Base-by-base conservation (phyloP, 805 yeast species). In the Dipodascus albidus region DNA sequence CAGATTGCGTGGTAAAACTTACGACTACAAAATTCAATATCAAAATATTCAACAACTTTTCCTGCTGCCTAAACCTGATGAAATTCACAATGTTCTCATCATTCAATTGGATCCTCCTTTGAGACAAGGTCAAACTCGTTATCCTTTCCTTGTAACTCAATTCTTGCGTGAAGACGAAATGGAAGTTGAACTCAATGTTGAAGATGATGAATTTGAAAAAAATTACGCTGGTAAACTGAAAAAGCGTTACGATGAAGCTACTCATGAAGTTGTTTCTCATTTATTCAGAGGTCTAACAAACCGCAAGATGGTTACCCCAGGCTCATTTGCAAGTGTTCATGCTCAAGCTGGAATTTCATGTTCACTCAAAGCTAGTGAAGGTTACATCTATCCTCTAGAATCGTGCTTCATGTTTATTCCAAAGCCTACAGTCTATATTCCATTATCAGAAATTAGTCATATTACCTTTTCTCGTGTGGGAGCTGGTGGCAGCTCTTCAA, bases 81-180 rank as follows among this genome's bases (percentile, higher is more conserved):
- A 89, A 57, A 75, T 85, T 47, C 95, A 91, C 66, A 95, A 91
- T 67, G 73, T 90, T 59, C 75, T 93, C 65, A 83, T 93, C 3
- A 72, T 91, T 56, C 96, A 95, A 64, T 85, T 93, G 49, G 97
- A 91, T 60, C 99, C 99, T 23, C 99, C 99, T 1, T 74, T 93
- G 59, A 82, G 98, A 67, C 99, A 93, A 71, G 99, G 99, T 53
- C 98, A 93, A 71, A 93, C 99, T 0, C 80, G 96, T 56, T 91
- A 93, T 64, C 95, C 96, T 44, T 93, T 87, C 67, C 73, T 93
- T 65, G 91, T 89, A 14, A 70, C 91, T 67, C 99, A 93, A 71
- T 87, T 93, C 64, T 79, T 84, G 56, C 80, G 82, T 53, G 96
- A 89, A 58, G 99, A 93, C 68, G 96, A 87, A 64, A 79, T 87